A percentile compares a stretch with the other conserved stretches of the same genome.
Evolutionary conservation across 2,329 filamentous ascomycete species (phyloP).

Genomic region (Xylariaceae sp.): DNA sequence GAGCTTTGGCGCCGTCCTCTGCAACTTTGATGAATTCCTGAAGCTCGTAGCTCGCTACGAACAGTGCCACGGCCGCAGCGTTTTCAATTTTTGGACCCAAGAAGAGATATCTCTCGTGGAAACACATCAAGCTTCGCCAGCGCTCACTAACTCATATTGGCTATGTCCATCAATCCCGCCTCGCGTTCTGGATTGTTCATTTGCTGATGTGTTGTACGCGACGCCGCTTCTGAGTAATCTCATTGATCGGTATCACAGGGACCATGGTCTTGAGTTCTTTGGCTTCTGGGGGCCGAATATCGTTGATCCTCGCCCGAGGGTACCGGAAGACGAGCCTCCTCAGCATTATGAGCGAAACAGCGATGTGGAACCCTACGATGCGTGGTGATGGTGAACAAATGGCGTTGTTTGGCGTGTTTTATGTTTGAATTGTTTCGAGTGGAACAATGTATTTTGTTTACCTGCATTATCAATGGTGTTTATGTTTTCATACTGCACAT

Average conservation of each 20-base stretch:
- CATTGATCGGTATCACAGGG: slow-evolving; percentile 15
- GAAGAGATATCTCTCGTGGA: not conserved
- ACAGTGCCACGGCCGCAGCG: not conserved
- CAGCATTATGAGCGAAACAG: too few species aligned
- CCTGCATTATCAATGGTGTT: too few species aligned
- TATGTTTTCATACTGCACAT: too few species aligned
- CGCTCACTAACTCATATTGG: not conserved
- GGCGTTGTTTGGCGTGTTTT: too few species aligned
- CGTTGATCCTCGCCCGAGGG: not conserved
- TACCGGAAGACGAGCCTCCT: not conserved
- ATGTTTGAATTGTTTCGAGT: too few species aligned
- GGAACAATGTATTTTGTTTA: too few species aligned
- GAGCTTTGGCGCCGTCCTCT: slow-evolving; percentile 1
- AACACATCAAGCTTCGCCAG: not conserved
- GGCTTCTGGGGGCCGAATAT: not conserved
- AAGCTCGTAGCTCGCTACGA: slow-evolving; percentile 10
- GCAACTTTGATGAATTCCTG: slow-evolving; percentile 2
- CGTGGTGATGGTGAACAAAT: too few species aligned
- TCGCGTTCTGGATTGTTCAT: not conserved
- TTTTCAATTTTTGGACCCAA: slow-evolving; percentile 11
- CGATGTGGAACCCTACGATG: too few species aligned
- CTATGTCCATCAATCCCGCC: slow-evolving; percentile 6
- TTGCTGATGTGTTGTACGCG: not conserved
- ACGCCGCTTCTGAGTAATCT: slow-evolving; percentile 9
- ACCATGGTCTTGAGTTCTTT: slow-evolving; percentile 9